Percentiles rank a stretch among this genome's conserved stretches.
Evolutionary conservation across 2,329 filamentous ascomycete genomes (phyloP).

Genomic region (Aspergillus sp.): DNA sequence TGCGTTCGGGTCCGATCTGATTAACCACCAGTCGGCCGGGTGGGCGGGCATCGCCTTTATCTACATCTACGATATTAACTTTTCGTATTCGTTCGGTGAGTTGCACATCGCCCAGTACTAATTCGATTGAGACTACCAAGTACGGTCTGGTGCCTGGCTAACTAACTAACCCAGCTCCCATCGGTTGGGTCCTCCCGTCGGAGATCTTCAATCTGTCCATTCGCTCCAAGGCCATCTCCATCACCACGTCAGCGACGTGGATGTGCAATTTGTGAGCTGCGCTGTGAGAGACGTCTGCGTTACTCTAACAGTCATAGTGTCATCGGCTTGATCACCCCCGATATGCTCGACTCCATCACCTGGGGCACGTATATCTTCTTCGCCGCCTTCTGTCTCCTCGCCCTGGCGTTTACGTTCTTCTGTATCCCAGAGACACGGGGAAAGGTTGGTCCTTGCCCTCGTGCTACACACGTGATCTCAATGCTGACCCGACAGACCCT

Average conservation of each 20-base stretch:
- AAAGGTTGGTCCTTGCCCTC: conserved; percentile 24
- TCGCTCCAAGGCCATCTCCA: conserved; percentile 38
- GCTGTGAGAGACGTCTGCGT: neutral
- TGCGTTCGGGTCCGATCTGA: conserved; percentile 28
- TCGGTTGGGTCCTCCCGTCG: conserved; percentile 40
- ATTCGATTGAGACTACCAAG: no score
- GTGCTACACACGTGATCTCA: neutral
- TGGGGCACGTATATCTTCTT: conserved; percentile 43
- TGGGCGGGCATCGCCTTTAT: conserved; percentile 40
- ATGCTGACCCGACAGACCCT: conserved; percentile 39
- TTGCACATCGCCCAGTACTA: neutral
- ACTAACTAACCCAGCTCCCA: conserved; percentile 25
- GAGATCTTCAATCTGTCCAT: conserved; percentile 41
- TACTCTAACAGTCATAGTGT: conserved; percentile 22
- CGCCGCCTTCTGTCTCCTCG: conserved; percentile 36
- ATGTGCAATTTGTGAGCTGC: conserved; percentile 34
- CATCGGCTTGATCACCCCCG: conserved; percentile 37
- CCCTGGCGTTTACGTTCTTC: conserved; percentile 34
- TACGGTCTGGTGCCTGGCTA: no score
- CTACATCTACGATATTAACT: conserved; percentile 39
- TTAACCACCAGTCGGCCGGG: conserved; percentile 30
- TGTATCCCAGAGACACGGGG: conserved; percentile 36
- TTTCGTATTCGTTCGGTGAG: conserved; percentile 39
- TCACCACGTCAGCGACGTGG: conserved; percentile 27
- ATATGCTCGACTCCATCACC: conserved; percentile 37